These are phyloP conservation scores for Taphrina pruni DNA, from an alignment of 1,139 yeast species.

Conservation along the genomic window DNA sequence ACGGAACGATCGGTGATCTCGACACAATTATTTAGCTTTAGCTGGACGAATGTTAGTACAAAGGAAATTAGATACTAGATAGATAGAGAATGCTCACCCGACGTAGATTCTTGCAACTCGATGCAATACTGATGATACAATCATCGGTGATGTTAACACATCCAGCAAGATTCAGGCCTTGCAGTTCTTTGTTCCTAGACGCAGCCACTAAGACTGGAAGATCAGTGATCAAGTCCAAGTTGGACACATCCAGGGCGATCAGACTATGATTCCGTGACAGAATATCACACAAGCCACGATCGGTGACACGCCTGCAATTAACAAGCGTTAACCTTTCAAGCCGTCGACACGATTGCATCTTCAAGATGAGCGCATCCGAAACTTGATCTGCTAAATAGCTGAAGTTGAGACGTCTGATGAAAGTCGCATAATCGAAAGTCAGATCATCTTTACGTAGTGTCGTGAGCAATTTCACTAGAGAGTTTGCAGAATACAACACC, in stretches of 20 bases:
- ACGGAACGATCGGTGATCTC: conserved; percentile 73
- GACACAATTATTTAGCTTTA: conserved; percentile 76
- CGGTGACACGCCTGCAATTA: conserved; percentile 72
- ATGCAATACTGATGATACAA: conserved; percentile 67
- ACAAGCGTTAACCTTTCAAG: conserved; percentile 86
- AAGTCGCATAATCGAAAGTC: conserved; percentile 65
- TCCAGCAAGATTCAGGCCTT: conserved; percentile 89
- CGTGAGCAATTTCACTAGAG: conserved; percentile 43
- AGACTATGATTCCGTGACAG: conserved; percentile 69
- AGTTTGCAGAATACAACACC: conserved; percentile 58
- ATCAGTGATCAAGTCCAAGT: conserved; percentile 73
- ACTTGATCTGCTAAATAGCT: conserved; percentile 74
- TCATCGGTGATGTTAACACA: conserved; percentile 71
- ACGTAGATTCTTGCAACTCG: conserved; percentile 74
- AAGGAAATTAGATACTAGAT: neutral
- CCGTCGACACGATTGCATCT: conserved; percentile 63
- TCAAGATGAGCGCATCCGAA: conserved; percentile 66
- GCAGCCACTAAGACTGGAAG: conserved; percentile 75
- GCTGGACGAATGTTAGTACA: conserved; percentile 46
- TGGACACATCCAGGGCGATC: conserved; percentile 87
- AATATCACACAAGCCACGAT: conserved; percentile 66
- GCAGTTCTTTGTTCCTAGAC: conserved; percentile 71
- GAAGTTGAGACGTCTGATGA: conserved; percentile 79
- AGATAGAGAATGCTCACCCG: conserved; percentile 52
- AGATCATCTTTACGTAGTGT: conserved; percentile 62